Conservation (phyloP, 208 protist species). For the Blechomonas ayalai region DNA sequence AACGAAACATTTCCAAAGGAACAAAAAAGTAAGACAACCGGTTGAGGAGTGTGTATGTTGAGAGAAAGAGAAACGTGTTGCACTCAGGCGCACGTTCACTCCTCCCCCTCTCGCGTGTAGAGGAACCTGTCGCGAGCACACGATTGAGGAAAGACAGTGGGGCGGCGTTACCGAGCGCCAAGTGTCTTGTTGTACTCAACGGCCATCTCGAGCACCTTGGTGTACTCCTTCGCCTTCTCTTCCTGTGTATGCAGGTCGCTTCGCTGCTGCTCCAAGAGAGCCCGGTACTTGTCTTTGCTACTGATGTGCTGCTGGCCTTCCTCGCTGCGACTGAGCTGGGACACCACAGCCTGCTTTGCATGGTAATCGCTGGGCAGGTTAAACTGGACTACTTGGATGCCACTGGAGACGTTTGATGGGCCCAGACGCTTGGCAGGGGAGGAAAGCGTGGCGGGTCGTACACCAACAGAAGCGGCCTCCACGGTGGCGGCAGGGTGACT, state of each 20-base stretch:
- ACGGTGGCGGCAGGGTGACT: not conserved
- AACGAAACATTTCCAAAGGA: too few relatives aligned
- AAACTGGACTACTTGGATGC: slow-evolving; percentile 65
- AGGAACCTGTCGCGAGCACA: too few relatives aligned
- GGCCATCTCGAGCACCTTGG: slow-evolving; percentile 43
- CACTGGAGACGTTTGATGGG: not conserved
- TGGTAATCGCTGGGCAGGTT: slow-evolving; percentile 37
- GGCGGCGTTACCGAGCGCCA: not conserved
- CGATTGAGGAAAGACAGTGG: too few relatives aligned
- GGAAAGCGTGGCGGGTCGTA: not conserved
- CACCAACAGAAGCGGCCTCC: not conserved
- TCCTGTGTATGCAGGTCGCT: slow-evolving; percentile 25
- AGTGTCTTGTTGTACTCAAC: slow-evolving; percentile 33
- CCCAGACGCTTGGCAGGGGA: not conserved
- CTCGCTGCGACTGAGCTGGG: slow-evolving; percentile 39
- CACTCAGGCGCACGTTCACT: too few relatives aligned
- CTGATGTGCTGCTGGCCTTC: slow-evolving; percentile 40
- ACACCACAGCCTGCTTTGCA: slow-evolving; percentile 54
- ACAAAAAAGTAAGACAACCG: too few relatives aligned
- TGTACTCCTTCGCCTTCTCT: slow-evolving; percentile 37
- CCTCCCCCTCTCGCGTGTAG: too few relatives aligned
- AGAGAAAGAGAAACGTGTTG: too few relatives aligned
- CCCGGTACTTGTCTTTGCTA: slow-evolving; percentile 53
- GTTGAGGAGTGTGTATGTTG: too few relatives aligned
- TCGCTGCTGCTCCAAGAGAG: slow-evolving; percentile 40